phyloP scores from a whole-genome alignment of 176 grass and related monocot genomes.

The Secale cereale region DNA sequence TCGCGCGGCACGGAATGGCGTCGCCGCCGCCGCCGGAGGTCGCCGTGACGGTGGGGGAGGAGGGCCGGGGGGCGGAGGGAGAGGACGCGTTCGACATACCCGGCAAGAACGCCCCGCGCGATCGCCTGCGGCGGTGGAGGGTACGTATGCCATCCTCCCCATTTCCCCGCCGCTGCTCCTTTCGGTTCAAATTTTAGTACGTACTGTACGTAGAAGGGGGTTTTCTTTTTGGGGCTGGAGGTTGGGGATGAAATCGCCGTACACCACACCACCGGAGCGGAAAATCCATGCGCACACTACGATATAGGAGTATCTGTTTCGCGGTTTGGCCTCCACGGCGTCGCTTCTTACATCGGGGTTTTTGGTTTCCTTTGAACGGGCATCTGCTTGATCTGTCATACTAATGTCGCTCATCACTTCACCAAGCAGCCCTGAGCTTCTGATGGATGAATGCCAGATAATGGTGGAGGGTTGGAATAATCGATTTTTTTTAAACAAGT shows the following conservation, averaged over 20 bases:
- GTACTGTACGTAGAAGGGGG: background rate
- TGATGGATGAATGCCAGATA: background rate
- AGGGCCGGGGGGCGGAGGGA: background rate
- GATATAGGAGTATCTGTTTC: background rate
- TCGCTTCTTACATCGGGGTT: background rate
- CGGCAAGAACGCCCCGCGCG: slow-evolving; percentile 49
- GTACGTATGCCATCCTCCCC: slow-evolving; percentile 5
- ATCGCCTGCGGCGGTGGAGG: slow-evolving; percentile 54
- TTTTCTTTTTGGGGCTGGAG: background rate
- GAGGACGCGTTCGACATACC: slow-evolving; percentile 50
- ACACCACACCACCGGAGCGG: background rate
- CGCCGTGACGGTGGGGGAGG: background rate
- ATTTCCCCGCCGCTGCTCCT: background rate
- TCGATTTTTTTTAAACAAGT: background rate
- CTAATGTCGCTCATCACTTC: background rate
- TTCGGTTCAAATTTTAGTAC: background rate
- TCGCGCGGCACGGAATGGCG: background rate
- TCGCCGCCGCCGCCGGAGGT: slow-evolving; percentile 21
- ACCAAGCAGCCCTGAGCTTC: background rate
- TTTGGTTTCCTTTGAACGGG: background rate
- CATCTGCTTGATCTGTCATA: background rate
- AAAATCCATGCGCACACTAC: background rate
- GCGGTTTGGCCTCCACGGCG: background rate
- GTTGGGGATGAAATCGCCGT: background rate
- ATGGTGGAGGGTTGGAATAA: background rate